A percentile compares a stretch with the other conserved stretches of the same genome.
These are phyloP conservation scores for Paspalum vaginatum DNA, from an alignment of 176 grass and related monocot genomes.

Conservation along the genomic window DNA sequence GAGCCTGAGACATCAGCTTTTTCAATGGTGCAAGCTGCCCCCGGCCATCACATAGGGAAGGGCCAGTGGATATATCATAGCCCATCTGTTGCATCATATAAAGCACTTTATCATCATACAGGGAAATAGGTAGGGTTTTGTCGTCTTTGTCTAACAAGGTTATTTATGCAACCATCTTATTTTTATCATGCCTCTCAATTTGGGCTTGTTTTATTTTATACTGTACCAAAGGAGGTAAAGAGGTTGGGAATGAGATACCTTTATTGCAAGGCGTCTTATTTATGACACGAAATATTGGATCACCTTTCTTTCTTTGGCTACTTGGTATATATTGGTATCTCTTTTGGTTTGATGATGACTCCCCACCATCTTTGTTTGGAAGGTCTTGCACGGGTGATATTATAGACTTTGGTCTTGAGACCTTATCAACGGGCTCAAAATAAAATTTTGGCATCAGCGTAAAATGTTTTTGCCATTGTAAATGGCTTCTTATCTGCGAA, in stretches of 20 bases:
- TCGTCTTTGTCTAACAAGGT: no score
- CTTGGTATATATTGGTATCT: slow-evolving; percentile 24
- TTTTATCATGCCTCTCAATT: neutral
- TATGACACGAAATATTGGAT: neutral
- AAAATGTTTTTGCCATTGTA: no score
- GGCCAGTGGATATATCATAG: neutral
- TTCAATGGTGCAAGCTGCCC: neutral
- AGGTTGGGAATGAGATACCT: neutral
- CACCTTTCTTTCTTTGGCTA: neutral
- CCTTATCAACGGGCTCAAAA: no score
- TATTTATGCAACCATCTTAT: no score
- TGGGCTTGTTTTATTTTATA: neutral
- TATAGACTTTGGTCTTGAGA: no score
- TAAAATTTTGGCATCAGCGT: no score
- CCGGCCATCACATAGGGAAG: neutral
- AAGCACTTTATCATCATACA: no score
- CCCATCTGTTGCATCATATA: slow-evolving; percentile 19
- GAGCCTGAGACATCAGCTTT: neutral
- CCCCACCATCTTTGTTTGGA: no score
- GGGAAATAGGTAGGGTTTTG: no score
- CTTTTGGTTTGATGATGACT: no score
- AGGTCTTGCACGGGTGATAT: no score
- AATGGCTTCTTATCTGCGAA: slow-evolving; percentile 4
- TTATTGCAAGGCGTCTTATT: neutral
- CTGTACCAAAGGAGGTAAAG: neutral